Conservation (phyloP, 768 basidiomycete species). For the Scleroderma citrinum region DNA sequence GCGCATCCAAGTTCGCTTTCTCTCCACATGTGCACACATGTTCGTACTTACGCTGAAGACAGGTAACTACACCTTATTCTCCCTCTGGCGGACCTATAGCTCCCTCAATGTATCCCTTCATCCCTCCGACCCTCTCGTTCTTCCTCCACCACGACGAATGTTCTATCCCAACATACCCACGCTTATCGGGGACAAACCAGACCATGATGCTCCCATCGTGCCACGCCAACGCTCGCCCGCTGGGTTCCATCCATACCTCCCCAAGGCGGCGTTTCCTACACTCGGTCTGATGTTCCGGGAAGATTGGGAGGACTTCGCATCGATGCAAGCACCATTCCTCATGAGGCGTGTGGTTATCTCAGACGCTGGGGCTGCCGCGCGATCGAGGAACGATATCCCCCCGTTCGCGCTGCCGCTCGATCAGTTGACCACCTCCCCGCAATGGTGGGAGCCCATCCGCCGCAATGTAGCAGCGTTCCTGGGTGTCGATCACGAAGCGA, state of each 20-base stretch:
- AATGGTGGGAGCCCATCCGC: slow-evolving; percentile 69
- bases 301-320: slow-evolving; percentile 74
- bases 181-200: slow-evolving; percentile 40
- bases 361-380: slow-evolving; percentile 62
- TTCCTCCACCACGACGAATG: slow-evolving; percentile 66
- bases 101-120: slow-evolving; percentile 47
- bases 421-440: slow-evolving; percentile 36
- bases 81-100: slow-evolving; percentile 73
- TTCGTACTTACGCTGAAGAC: slow-evolving; percentile 3
- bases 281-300: slow-evolving; percentile 60
- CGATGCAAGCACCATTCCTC: slow-evolving; percentile 63
- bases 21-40: not conserved
- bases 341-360: slow-evolving; percentile 73
- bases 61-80: slow-evolving; percentile 68
- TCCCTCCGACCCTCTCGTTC: slow-evolving; percentile 40
- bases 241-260: slow-evolving; percentile 67
- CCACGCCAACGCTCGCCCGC: slow-evolving; percentile 43
- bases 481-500: slow-evolving; percentile 20
- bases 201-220: slow-evolving; percentile 28
- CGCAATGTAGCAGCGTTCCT: slow-evolving; percentile 40
- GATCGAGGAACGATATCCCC: slow-evolving; percentile 21
- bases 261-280: slow-evolving; percentile 69
- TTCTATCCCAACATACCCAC: slow-evolving; percentile 66
- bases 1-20: slow-evolving; percentile 38
- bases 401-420: slow-evolving; percentile 36